Evolutionary conservation across 2,329 filamentous ascomycete genomes (phyloP), one percentile per base, ranked within the genome.

Genomic region (Blastomyces parvus): DNA sequence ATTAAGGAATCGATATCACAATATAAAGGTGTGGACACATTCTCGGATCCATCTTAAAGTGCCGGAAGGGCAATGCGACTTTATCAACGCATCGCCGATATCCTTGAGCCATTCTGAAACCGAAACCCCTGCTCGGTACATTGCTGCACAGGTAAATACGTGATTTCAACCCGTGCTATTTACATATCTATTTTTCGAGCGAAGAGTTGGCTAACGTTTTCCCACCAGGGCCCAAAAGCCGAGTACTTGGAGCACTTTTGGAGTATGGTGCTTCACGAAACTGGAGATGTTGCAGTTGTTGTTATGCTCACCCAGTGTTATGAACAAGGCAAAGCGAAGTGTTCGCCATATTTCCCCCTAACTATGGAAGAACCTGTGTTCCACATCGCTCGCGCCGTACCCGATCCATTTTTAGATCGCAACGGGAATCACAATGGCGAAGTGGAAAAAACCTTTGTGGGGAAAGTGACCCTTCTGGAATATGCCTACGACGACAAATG

Each of bases 221-320:
- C 22, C 9, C 22, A 44, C 25, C 72, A 87, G 79, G 94, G 94
- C 0, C 94, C 94, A 6, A 96, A 92, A 71, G 76, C 82, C 64
- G 84, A 85, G 33, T 90, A 89, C 19, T 82, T 88, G 62, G 85
- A 87, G 68, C 91, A 96, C 72, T 89, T 96, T 67, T 99, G 93
- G 90, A 90, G 94, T 72, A 99, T 99, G 94, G 81, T 97, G 44
- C 89, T 90, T 73, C 87, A 95, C 70, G 90, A 95, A 75, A 85
- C 81, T n/a, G 76, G 77, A 33, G 86, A 87, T 56, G 85, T 88
- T 2, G 91, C 86, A 0, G 90, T 97, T 63, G 88, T 97, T 61
- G 87, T 97, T 63, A 97, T 97, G 90, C 84, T 99, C 66, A 99
- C 93, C 2, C 90, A 91, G 73, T 93, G 91, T 33, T 83, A 89